Evolutionary conservation across 2,329 filamentous ascomycete genomes (phyloP).

Genomic region (Metarhizium anisopliae): DNA sequence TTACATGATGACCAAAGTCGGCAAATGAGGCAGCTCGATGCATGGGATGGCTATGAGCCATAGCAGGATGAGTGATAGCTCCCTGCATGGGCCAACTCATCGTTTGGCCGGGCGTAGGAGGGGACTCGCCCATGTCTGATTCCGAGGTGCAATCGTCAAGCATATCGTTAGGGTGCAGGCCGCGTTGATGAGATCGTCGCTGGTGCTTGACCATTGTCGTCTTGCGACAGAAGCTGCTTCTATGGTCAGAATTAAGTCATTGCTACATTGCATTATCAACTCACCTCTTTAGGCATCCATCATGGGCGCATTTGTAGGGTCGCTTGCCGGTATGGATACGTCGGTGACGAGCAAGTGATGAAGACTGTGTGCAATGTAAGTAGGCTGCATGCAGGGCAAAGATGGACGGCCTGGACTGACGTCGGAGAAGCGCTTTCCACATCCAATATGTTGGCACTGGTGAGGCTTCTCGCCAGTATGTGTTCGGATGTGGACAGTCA

Average conservation of each 20-base stretch:
- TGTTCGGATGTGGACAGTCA: constrained; percentile 62
- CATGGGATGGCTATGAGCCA: constrained; percentile 29
- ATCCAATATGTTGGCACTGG: constrained; percentile 55
- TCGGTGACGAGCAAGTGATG: constrained; percentile 55
- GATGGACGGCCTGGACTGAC: constrained; percentile 31
- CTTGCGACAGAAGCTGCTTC: constrained; percentile 57
- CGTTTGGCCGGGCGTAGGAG: constrained; percentile 46
- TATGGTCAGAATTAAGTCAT: background rate
- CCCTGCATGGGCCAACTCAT: constrained; percentile 42
- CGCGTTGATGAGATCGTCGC: constrained; percentile 50
- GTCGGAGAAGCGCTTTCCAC: constrained; percentile 62
- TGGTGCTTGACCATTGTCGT: constrained; percentile 64
- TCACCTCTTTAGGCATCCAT: constrained; percentile 54
- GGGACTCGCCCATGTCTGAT: constrained; percentile 49
- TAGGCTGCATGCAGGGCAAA: background rate
- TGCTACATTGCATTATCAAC: background rate
- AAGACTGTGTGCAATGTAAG: constrained; percentile 38
- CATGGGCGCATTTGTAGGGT: constrained; percentile 54
- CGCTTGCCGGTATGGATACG: constrained; percentile 59
- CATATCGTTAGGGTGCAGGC: constrained; percentile 44
- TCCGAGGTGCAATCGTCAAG: constrained; percentile 47
- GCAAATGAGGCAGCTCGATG: constrained; percentile 46
- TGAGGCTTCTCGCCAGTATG: constrained; percentile 67
- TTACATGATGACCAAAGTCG: constrained; percentile 44
- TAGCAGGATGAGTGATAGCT: constrained; percentile 28